Percentiles rank a stretch among this genome's conserved stretches.
Conservation (phyloP, 176 grass and related monocot genomes). For the Dactylis glomerata region DNA sequence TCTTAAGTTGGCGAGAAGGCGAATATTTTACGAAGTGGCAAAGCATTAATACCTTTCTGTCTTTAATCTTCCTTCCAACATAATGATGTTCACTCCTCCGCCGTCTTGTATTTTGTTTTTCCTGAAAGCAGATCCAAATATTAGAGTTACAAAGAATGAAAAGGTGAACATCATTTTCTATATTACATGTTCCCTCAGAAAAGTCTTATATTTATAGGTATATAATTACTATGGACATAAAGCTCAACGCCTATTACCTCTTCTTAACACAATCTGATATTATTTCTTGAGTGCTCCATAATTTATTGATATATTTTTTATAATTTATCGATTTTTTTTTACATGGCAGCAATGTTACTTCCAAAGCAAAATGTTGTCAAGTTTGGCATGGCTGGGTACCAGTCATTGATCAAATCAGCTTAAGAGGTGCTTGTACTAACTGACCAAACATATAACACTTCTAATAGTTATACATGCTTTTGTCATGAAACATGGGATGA, state of each 20-base stretch:
- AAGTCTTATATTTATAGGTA: not conserved
- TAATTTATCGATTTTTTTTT: not conserved
- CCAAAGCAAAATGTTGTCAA: not conserved
- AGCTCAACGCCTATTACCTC: not conserved
- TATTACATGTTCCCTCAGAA: not conserved
- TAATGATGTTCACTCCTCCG: slow-evolving; percentile 53
- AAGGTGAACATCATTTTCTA: not conserved
- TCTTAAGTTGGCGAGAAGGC: not conserved
- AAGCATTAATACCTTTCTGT: slow-evolving; percentile 60
- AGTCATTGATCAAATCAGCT: not conserved
- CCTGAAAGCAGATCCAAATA: slow-evolving; percentile 39
- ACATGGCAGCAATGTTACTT: not conserved
- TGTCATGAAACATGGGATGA: not conserved
- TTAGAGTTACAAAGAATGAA: not conserved
- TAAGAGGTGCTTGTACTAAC: slow-evolving; percentile 2
- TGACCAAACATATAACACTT: slow-evolving; percentile 6
- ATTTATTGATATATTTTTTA: not conserved
- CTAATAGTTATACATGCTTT: not conserved
- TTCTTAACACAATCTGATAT: not conserved
- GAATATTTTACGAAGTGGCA: not conserved
- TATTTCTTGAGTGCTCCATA: not conserved
- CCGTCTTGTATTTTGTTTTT: slow-evolving; percentile 74
- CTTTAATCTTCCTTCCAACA: slow-evolving; percentile 69
- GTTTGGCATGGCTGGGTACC: not conserved
- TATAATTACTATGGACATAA: not conserved